Evolutionary conservation across 176 grass and related monocot genomes (phyloP).

Genomic region (Aegilops bicornis): DNA sequence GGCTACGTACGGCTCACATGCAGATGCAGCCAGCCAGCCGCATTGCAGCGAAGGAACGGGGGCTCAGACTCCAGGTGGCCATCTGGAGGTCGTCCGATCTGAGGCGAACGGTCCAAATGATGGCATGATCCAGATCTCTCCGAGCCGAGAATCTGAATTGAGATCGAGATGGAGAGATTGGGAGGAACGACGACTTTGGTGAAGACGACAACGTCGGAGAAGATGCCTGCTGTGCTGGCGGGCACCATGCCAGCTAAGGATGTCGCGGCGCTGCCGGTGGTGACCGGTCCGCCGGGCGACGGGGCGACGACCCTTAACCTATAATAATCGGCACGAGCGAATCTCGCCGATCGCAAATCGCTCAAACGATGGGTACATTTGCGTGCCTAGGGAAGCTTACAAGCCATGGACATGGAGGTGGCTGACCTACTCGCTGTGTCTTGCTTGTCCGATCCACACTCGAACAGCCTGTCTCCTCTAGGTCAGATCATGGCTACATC

Average conservation of each 20-base stretch:
- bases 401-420: too few species aligned
- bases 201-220: not conserved
- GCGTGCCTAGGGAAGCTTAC: too few species aligned
- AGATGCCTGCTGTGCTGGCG: constrained; percentile 4
- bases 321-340: constrained; percentile 24
- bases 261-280: constrained; percentile 50
- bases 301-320: not conserved
- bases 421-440: not conserved
- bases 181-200: constrained; percentile 11
- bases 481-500: constrained; percentile 35
- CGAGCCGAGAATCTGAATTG: not conserved
- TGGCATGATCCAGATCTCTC: not conserved
- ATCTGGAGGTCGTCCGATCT: not conserved
- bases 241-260: constrained; percentile 42
- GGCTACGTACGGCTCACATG: too few species aligned
- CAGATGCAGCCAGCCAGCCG: too few species aligned
- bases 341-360: constrained; percentile 8
- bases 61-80: too few species aligned
- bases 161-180: not conserved
- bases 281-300: constrained; percentile 3
- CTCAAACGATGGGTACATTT: too few species aligned
- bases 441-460: constrained; percentile 24
- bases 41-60: not conserved
- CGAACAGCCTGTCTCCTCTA: constrained; percentile 35
- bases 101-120: not conserved